Base-by-base conservation (phyloP, 2,329 filamentous ascomycete genomes). In the Fusarium kyushuense region DNA sequence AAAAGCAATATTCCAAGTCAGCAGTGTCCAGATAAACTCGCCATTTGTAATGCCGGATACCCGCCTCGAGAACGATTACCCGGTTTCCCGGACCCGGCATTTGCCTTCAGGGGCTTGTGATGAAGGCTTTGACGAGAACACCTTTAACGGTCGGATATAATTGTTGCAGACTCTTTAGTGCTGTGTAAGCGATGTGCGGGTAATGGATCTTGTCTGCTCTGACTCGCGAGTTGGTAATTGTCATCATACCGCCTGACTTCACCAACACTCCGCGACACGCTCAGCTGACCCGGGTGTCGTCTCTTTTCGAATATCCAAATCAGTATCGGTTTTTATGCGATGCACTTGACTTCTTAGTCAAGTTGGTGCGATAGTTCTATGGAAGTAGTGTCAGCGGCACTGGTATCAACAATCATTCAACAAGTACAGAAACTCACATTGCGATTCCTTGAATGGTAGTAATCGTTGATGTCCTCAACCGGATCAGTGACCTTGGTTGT, bases 21-120 rank as follows among this genome's bases (percentile, higher is more conserved):
- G 0, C 11, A 13, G 17, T 43, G 17, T 27, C 7, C 13, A 9
- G 19, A 11, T 23, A 21, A 27, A 32, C 11, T 13, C 5, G 6
- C 19, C 9, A 14, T 10, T 25, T 17, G 11, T 8, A 8, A 16
- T 8, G 3, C 3, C 19, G 17, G 11, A 32, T 56, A 40, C 35
- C 46, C 21, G 27, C 21, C 7, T 27, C 1, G 5, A 32, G 21
- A 40, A 32, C 11, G 33, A 51, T n/a, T 56, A 41, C 21, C 46
- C 54, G 33, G n/a, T 21, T 56, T 53, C 46, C 54, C 54, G 27
- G 5, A 9, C 40, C 40, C 23, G 40, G 12, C 14, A 42, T 42
- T 19, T 38, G n/a, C 40, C 14, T 16, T n/a, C n/a, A n/a, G n/a
- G n/a, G n/a, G n/a, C n/a, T n/a, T n/a, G n/a, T n/a, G n/a, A n/a